These are phyloP conservation scores for Xylariaceae sp. DNA, from an alignment of 2,329 filamentous ascomycete species.

Conservation along the genomic window DNA sequence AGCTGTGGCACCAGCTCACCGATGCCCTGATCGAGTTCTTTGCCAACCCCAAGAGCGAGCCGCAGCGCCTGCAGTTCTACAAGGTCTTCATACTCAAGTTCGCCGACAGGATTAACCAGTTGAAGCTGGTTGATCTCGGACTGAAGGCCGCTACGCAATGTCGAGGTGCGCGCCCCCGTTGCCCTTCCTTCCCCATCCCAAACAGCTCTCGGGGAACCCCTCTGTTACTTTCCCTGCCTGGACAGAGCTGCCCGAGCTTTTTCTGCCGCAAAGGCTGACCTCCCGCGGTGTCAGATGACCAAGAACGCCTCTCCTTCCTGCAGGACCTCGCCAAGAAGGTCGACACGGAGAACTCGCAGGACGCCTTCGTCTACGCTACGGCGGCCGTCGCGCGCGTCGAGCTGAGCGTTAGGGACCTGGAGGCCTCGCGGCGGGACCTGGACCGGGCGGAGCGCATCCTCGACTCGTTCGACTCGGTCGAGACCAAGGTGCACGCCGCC, in stretches of 20 bases:
- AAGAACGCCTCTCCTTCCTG: slow-evolving; percentile 80
- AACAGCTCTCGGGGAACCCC: no score
- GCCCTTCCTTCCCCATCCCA: no score
- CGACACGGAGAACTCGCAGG: slow-evolving; percentile 85
- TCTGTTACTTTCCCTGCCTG: no score
- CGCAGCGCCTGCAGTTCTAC: slow-evolving; percentile 83
- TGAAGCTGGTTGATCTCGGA: slow-evolving; percentile 89
- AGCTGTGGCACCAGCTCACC: slow-evolving; percentile 98
- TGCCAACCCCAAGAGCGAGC: slow-evolving; percentile 68
- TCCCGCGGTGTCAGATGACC: slow-evolving; percentile 69
- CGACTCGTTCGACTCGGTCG: slow-evolving; percentile 88
- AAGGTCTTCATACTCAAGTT: slow-evolving; percentile 94
- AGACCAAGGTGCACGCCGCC: slow-evolving; percentile 88
- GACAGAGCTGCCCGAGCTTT: no score
- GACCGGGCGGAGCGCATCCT: slow-evolving; percentile 82
- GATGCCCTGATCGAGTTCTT: slow-evolving; percentile 85
- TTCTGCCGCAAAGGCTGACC: slow-evolving; percentile 3
- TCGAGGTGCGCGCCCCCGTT: slow-evolving; percentile 59
- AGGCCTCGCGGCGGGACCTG: slow-evolving; percentile 79
- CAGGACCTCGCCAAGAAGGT: slow-evolving; percentile 78
- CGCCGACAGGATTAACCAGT: slow-evolving; percentile 96
- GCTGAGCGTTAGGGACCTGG: slow-evolving; percentile 68
- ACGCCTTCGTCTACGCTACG: slow-evolving; percentile 89
- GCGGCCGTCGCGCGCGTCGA: slow-evolving; percentile 85
- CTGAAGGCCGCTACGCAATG: slow-evolving; percentile 82